Evolutionary conservation across 2,329 filamentous ascomycete genomes (phyloP).

Genomic region (Aureobasidium subglaciale): DNA sequence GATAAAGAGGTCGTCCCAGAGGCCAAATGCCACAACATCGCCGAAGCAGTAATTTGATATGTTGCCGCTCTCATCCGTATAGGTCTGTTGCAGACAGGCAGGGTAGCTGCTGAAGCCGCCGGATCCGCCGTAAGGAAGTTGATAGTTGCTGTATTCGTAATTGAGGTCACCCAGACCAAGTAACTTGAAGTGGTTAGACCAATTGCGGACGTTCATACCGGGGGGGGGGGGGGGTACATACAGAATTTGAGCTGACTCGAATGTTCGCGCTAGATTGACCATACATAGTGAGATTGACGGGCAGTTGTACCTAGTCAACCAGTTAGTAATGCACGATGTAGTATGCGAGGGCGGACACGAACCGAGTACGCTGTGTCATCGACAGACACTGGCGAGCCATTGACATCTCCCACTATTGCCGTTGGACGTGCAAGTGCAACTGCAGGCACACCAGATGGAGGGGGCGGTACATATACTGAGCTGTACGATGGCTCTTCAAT

Average conservation of each 20-base stretch:
- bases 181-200: background rate
- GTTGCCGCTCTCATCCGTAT: background rate
- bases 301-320: background rate
- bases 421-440: background rate
- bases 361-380: background rate
- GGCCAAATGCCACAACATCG: background rate
- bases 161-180: background rate
- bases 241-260: background rate
- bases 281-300: background rate
- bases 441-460: background rate
- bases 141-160: background rate
- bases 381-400: background rate
- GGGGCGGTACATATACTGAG: background rate
- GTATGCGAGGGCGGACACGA: background rate
- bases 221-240: background rate
- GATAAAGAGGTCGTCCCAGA: conserved; percentile 21
- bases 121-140: background rate
- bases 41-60: background rate
- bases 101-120: background rate
- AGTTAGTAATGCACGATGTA: background rate
- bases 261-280: background rate
- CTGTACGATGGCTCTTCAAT: background rate
- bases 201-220: too few relatives aligned
- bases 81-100: background rate
- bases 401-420: background rate